phyloP scores from a whole-genome alignment of 345 rosid genomes.

The Crucihimalaya himalaica region DNA sequence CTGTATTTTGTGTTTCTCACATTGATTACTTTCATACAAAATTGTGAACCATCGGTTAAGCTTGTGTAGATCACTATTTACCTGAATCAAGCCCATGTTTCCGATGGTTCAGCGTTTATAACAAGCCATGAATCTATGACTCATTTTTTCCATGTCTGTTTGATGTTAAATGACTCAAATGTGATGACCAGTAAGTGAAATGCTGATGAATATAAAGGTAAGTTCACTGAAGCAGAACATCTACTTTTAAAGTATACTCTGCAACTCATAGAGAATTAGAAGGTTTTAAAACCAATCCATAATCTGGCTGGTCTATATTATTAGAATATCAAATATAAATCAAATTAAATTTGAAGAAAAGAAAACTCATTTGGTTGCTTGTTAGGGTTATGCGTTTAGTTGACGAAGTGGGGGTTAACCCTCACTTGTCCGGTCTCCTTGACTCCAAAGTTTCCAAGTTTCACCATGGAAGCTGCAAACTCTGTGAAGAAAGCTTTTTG shows the following conservation, averaged over 20 bases:
- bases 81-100: background rate
- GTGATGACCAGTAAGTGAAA: background rate
- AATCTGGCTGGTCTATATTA: slow-evolving; percentile 22
- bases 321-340: slow-evolving; percentile 10
- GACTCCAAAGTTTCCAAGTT: slow-evolving; percentile 69
- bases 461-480: slow-evolving; percentile 70
- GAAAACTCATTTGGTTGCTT: slow-evolving; percentile 16
- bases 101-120: background rate
- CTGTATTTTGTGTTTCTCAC: slow-evolving; percentile 12
- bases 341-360: slow-evolving; percentile 26
- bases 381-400: slow-evolving; percentile 34
- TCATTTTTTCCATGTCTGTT: background rate
- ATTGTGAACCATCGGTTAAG: background rate
- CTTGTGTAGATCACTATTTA: slow-evolving; percentile 19
- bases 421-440: slow-evolving; percentile 70
- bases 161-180: slow-evolving; percentile 11
- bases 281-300: background rate
- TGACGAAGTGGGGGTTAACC: slow-evolving; percentile 49
- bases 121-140: slow-evolving; percentile 4
- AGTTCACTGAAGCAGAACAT: slow-evolving; percentile 19
- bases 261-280: background rate
- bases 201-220: background rate
- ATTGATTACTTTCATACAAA: background rate
- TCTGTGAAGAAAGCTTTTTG: slow-evolving; percentile 66
- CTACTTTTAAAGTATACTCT: slow-evolving; percentile 16